Evolutionary conservation across 1,139 yeast genomes (phyloP).

Genomic region (Lodderomyces parapsilosis): DNA sequence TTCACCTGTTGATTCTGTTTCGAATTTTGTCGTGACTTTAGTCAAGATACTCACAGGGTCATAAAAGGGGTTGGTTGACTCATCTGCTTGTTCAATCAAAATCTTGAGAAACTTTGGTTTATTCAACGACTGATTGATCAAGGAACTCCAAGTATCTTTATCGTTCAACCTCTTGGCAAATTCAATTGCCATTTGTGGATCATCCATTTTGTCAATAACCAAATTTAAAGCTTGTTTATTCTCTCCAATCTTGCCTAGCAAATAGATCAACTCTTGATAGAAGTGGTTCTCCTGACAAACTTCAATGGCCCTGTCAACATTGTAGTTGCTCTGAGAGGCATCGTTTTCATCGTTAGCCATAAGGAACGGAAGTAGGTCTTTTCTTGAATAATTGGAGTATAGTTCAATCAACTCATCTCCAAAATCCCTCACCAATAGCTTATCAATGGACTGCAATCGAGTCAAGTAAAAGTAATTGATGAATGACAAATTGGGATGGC

Average conservation of each 20-base stretch:
- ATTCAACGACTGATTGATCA: conserved; percentile 67
- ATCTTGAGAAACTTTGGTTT: conserved; percentile 76
- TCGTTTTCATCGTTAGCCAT: conserved; percentile 25
- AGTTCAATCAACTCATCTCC: conserved; percentile 68
- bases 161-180: conserved; percentile 78
- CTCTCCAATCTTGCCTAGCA: conserved; percentile 83
- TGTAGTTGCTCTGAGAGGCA: conserved; percentile 42
- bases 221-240: conserved; percentile 70
- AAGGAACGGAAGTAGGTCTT: conserved; percentile 52
- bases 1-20: conserved; percentile 20
- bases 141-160: conserved; percentile 72
- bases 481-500: conserved; percentile 39
- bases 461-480: conserved; percentile 64
- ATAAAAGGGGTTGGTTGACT: conserved; percentile 46
- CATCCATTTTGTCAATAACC: conserved; percentile 73
- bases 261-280: conserved; percentile 72
- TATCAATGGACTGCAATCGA: conserved; percentile 52
- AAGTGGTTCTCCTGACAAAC: conserved; percentile 55
- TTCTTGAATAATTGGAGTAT: conserved; percentile 60
- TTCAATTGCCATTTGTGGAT: conserved; percentile 76
- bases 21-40: conserved; percentile 64
- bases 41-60: conserved; percentile 69
- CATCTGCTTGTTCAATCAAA: conserved; percentile 68
- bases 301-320: conserved; percentile 64
- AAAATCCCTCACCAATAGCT: conserved; percentile 49